Evolutionary conservation across 129 eudicot genomes (phyloP).

Genomic region (Flaveria trinervia): DNA sequence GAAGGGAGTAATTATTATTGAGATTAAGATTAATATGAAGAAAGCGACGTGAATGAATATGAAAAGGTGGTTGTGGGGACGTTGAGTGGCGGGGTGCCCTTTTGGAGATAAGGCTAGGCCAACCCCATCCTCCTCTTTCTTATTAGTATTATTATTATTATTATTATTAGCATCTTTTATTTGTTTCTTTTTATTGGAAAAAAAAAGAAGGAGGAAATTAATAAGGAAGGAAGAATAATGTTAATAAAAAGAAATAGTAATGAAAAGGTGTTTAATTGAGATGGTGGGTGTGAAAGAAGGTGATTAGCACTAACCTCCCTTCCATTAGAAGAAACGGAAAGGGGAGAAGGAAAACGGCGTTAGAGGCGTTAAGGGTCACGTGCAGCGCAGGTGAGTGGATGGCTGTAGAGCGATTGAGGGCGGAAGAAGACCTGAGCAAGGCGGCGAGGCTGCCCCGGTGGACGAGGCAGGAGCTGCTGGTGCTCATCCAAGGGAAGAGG

Average conservation of each 20-base stretch:
- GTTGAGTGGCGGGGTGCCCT: conserved; percentile 33
- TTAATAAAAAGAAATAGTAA: neutral
- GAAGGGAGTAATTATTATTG: too few species aligned
- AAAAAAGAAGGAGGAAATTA: too few species aligned
- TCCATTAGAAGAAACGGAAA: conserved; percentile 21
- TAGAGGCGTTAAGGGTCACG: conserved; percentile 33
- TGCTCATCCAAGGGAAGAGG: conserved; percentile 63
- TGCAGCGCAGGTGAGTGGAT: conserved; percentile 22
- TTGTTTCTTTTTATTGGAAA: neutral
- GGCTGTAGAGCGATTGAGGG: conserved; percentile 59
- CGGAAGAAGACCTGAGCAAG: conserved; percentile 41
- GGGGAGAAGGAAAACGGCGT: conserved; percentile 42
- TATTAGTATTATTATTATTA: neutral
- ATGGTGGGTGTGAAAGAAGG: conserved; percentile 25
- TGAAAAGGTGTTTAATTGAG: neutral
- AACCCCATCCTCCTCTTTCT: neutral
- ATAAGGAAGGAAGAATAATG: too few species aligned
- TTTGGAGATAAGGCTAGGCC: conserved; percentile 32
- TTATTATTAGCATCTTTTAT: neutral
- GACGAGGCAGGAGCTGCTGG: conserved; percentile 71
- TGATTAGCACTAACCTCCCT: conserved; percentile 31
- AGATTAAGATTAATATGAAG: neutral
- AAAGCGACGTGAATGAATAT: conserved; percentile 21
- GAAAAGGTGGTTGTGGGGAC: conserved; percentile 27
- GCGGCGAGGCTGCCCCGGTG: conserved; percentile 63